phyloP scores from a whole-genome alignment of 2,329 filamentous ascomycete species.

The Verticillium nonalfalfae region DNA sequence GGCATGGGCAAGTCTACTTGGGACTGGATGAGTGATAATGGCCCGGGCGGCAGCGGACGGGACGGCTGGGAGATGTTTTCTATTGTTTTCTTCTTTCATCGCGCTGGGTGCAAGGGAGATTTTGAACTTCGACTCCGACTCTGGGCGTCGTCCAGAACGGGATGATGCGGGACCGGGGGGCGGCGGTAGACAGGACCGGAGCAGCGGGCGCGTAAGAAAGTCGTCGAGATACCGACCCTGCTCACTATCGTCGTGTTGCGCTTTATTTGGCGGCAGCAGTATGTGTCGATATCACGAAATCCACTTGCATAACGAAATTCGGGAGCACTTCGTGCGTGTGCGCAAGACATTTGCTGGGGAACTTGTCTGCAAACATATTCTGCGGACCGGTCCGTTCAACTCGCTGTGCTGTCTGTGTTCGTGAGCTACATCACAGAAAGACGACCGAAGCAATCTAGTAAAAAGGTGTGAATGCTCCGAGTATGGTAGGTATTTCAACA shows the following conservation, averaged over 20 bases:
- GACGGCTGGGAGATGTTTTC: constrained; percentile 13
- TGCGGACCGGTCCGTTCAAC: too few relatives aligned
- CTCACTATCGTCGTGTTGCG: not conserved
- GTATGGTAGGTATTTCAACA: not conserved
- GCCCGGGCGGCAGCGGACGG: constrained; percentile 8
- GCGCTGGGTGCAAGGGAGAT: constrained; percentile 9
- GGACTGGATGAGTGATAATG: constrained; percentile 6
- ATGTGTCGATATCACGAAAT: not conserved
- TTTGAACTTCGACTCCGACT: not conserved
- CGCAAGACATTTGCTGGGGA: too few relatives aligned
- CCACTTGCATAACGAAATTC: not conserved
- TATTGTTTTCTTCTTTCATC: constrained; percentile 13
- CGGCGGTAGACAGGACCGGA: not conserved
- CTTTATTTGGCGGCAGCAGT: not conserved
- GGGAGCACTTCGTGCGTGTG: too few relatives aligned
- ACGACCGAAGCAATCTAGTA: too few relatives aligned
- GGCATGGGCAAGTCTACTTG: not conserved
- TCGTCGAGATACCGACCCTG: not conserved
- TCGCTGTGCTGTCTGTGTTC: too few relatives aligned
- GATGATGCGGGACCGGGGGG: not conserved
- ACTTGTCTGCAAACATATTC: too few relatives aligned
- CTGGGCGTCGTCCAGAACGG: not conserved
- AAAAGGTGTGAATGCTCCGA: not conserved
- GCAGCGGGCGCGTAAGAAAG: not conserved
- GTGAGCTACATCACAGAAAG: too few relatives aligned